Conservation (phyloP, 441 rosid genomes). For the Daphne laureola region DNA sequence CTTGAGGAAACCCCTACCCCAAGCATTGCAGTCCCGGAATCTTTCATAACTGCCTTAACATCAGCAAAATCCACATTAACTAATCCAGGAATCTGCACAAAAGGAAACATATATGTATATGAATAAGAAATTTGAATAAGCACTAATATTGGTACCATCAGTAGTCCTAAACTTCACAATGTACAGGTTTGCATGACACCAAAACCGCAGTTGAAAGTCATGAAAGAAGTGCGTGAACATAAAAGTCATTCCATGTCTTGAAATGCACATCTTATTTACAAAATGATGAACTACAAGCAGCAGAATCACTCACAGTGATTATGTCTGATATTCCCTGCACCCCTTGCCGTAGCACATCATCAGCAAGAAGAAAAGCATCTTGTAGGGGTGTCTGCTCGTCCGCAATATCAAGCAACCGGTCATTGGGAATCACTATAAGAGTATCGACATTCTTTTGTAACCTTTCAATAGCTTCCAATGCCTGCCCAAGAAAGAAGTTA, state of each 20-base stretch:
- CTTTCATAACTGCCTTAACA: conserved; percentile 92
- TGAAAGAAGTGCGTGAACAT: too few relatives aligned
- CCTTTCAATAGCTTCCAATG: conserved; percentile 89
- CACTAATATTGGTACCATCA: too few relatives aligned
- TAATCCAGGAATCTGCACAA: conserved; percentile 82
- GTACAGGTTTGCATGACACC: too few relatives aligned
- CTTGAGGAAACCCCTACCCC: conserved; percentile 96
- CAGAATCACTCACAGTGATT: conserved; percentile 62
- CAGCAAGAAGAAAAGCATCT: conserved; percentile 98
- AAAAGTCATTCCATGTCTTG: too few relatives aligned
- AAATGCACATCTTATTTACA: too few relatives aligned
- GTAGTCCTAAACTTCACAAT: too few relatives aligned
- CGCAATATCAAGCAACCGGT: conserved; percentile 89
- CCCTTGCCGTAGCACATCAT: conserved; percentile 95
- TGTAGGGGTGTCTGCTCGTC: conserved; percentile 97
- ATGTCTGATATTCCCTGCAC: conserved; percentile 99
- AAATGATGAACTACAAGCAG: not conserved
- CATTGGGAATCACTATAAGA: conserved; percentile 92
- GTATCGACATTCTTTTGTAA: conserved; percentile 93
- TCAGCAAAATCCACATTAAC: conserved; percentile 98
- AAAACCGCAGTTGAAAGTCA: too few relatives aligned
- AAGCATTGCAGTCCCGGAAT: conserved; percentile 98
- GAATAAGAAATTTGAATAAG: too few relatives aligned
- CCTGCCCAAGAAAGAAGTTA: conserved; percentile 40
- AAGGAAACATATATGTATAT: not conserved